Base-by-base conservation (phyloP, 2,329 filamentous ascomycete genomes). In the Nothophoma quercina region DNA sequence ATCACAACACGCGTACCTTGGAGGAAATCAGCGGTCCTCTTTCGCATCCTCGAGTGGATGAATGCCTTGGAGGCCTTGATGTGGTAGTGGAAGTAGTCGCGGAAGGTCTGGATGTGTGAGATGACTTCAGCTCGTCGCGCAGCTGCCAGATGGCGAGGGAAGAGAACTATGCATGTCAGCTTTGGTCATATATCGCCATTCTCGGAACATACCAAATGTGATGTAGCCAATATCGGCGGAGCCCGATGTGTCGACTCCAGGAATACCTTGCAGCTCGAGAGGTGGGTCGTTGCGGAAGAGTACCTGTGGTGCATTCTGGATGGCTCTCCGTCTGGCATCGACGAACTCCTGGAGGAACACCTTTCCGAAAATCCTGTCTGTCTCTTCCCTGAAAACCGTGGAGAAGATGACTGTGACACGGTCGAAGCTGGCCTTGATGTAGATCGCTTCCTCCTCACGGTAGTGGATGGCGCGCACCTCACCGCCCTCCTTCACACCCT, bases 51-150 rank as follows among this genome's bases (percentile, higher is more conserved):
- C 26, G 93, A 96, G 83, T 99, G 95, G 62, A 99, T 99, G 72
- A 97, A 99, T 45, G 96, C 95, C 83, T 99, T 99, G 58, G 93
- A 97, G 23, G 95, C 96, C 80, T 99, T 99, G 79, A 99, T 99
- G 78, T 99, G 95, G 77, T 99, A 99, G 77, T 99, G 95, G 83
- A 99, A 99, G 78, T 99, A 99, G 74, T 99, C 95, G 63, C 95
- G 90, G 90, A 99, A 99, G 12, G 95, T 99, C 79, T 99, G 96
- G 68, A 99, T 98, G 75, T 99, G 96, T 42, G 93, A 97, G 65
- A 99, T 99, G 73, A 96, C 93, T 63, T 97, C 93, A 55, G 90
- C 88, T 79, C 96, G 91, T 72, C 92, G 86, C 76, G 97, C 91
- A 12, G 87, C 86, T 12, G 92, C 93, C 62, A 99, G 82, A 77